Evolutionary conservation across 352 stramenopile species (phyloP).

Genomic region (Globisporangium echinulatum): DNA sequence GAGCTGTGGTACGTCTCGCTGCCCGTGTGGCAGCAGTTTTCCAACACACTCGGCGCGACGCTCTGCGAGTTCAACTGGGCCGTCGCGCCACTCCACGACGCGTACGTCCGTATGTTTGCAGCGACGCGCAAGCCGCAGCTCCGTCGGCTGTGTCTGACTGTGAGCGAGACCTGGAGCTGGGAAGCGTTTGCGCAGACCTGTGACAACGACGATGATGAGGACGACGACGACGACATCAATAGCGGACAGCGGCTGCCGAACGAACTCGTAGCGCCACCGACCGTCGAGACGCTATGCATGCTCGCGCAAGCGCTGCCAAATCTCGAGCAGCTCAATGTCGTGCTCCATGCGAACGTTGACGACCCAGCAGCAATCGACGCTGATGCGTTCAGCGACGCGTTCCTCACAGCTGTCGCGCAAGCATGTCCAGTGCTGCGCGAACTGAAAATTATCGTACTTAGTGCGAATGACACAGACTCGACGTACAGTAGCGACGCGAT

Average conservation of each 20-base stretch:
- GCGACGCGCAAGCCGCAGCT: conserved; percentile 6
- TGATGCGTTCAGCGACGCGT: conserved; percentile 9
- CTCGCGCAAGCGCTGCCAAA: background rate
- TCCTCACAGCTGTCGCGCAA: conserved; percentile 3
- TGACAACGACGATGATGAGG: background rate
- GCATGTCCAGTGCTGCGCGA: conserved; percentile 3
- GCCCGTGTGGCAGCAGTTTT: conserved; percentile 5
- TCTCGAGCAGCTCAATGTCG: conserved; percentile 8
- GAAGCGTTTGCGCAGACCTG: conserved; percentile 4
- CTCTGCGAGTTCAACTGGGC: conserved; percentile 16
- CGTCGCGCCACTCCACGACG: conserved; percentile 12
- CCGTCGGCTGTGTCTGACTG: conserved; percentile 4
- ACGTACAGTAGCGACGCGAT: conserved; percentile 2
- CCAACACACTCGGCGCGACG: background rate
- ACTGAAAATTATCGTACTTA: conserved; percentile 10
- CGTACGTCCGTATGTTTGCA: conserved; percentile 9
- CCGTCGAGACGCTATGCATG: conserved; percentile 3
- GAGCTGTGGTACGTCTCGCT: conserved; percentile 15
- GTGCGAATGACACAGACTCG: too few relatives aligned
- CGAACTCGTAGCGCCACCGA: conserved; percentile 7
- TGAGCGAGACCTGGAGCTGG: conserved; percentile 15
- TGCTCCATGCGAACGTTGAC: conserved; percentile 12
- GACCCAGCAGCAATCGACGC: background rate
- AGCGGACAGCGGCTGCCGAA: background rate
- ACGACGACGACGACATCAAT: background rate